Conservation (phyloP, 257 asterid genomes). For the Schizonepeta tenuifolia region DNA sequence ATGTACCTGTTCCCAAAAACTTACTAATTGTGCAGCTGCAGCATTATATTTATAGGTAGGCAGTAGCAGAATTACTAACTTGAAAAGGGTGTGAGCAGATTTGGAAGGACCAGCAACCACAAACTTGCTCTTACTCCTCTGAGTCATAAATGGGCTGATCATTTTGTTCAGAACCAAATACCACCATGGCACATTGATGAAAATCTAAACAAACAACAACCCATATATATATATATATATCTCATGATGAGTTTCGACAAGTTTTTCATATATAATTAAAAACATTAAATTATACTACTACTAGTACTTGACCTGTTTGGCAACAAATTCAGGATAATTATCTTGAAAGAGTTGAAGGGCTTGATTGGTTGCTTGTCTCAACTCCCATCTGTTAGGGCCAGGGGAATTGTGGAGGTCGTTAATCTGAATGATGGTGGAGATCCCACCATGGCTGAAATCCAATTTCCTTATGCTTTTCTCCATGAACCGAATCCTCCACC, state of each 20-base stretch:
- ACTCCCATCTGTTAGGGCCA: slow-evolving; percentile 39
- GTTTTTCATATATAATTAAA: too few relatives aligned
- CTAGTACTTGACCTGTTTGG: too few relatives aligned
- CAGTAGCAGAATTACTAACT: too few relatives aligned
- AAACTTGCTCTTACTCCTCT: slow-evolving; percentile 45
- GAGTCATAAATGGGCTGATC: slow-evolving; percentile 50
- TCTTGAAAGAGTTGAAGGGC: slow-evolving; percentile 48
- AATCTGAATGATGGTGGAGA: slow-evolving; percentile 39
- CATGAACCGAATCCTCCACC: slow-evolving; percentile 41
- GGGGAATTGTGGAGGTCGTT: slow-evolving; percentile 47
- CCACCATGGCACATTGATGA: slow-evolving; percentile 54
- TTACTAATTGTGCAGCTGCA: too few relatives aligned
- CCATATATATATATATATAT: too few relatives aligned
- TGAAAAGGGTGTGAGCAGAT: slow-evolving; percentile 42
- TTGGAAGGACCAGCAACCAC: slow-evolving; percentile 41
- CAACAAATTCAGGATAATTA: slow-evolving; percentile 51
- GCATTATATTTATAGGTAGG: too few relatives aligned
- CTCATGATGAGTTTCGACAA: too few relatives aligned
- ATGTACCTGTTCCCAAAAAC: slow-evolving; percentile 32
- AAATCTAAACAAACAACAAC: slow-evolving; percentile 30
- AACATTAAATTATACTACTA: too few relatives aligned
- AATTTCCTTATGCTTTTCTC: slow-evolving; percentile 41
- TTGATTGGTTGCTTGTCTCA: slow-evolving; percentile 34
- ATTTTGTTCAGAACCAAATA: slow-evolving; percentile 40
- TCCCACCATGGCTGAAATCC: slow-evolving; percentile 40